Base-by-base conservation (phyloP, 192 early-diverging fungal genomes). In the Coemansia guatemalensis region DNA sequence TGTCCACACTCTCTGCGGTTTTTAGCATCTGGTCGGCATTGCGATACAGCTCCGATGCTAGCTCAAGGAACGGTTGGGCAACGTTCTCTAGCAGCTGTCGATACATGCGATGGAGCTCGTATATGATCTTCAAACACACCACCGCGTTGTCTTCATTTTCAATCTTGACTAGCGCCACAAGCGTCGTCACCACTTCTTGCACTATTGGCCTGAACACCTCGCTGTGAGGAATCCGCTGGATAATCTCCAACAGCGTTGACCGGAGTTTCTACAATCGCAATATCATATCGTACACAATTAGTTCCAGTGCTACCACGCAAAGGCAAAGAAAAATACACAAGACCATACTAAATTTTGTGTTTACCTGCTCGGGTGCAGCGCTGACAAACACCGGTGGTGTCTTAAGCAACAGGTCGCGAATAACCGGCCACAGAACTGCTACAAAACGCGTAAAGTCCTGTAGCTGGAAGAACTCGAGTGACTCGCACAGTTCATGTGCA, bases 141-240 rank as follows among this genome's bases (percentile, higher is more conserved):
- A 93, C 91, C 7, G 90, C 96, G 64, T 98, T 98, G n/a, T 99
- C 97, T 73, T 99, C 97, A 68, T 99, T 97, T 68, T 99, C 97
- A 22, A 85, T 82, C 58, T 83, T 83, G 17, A 99, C 82, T 17
- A 97, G 78, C 33, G 88, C 69, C 82, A 99, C 86, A 51, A 91
- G 63, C 17, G 87, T 78, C 27, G 84, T 85, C 58, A 93, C 88
- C 47, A 99, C 66, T 18, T 95, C 90, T 27, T 85, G 72, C 4
- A 90, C 88, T 50, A 92, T 92, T 11, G 83, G 78, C 53, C 85
- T 81, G 21, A 99, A 87, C 8, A 89, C 70, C 57, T 99, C 95
- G 56, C 86, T 94, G 68, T 90, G 89, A 14, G 94, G 97, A 32
- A 99, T 85, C 18, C 97, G 88, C 69, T 94, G 92, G 25, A 99